Conservation (phyloP, 106 monocot genomes). For the Iris macrosiphon region DNA sequence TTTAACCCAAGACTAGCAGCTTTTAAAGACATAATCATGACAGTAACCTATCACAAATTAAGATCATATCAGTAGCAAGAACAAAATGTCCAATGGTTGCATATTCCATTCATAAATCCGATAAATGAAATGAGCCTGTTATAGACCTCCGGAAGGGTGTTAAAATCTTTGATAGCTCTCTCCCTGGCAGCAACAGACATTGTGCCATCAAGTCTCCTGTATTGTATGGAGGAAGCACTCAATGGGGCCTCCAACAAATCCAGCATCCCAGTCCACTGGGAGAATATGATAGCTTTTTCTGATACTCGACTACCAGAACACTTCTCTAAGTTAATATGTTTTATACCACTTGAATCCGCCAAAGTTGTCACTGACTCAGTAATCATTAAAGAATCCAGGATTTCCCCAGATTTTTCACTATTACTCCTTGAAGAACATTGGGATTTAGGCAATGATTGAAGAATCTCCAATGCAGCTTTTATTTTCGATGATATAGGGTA, state of each 20-base stretch:
- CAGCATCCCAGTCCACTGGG: constrained; percentile 97
- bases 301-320: constrained; percentile 15
- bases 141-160: constrained; percentile 74
- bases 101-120: no score
- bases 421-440: constrained; percentile 6
- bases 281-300: constrained; percentile 92
- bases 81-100: neutral
- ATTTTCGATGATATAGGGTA: constrained; percentile 73
- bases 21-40: constrained; percentile 96
- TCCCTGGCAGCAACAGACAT: constrained; percentile 85
- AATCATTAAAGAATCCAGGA: constrained; percentile 12
- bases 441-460: constrained; percentile 55
- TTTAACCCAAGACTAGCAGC: constrained; percentile 95
- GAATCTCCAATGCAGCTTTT: constrained; percentile 64
- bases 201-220: constrained; percentile 89
- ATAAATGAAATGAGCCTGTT: neutral
- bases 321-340: constrained; percentile 1
- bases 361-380: neutral
- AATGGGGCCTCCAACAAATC: constrained; percentile 78
- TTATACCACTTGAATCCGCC: constrained; percentile 1
- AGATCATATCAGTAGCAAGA: neutral
- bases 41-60: constrained; percentile 46
- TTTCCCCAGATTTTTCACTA: constrained; percentile 3
- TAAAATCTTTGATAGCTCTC: constrained; percentile 91
- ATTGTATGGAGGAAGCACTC: constrained; percentile 47